A percentile compares a stretch with the other conserved stretches of the same genome.
Conservation (phyloP, 2,329 filamentous ascomycete genomes). For the Aspergillus pseudoterreus region DNA sequence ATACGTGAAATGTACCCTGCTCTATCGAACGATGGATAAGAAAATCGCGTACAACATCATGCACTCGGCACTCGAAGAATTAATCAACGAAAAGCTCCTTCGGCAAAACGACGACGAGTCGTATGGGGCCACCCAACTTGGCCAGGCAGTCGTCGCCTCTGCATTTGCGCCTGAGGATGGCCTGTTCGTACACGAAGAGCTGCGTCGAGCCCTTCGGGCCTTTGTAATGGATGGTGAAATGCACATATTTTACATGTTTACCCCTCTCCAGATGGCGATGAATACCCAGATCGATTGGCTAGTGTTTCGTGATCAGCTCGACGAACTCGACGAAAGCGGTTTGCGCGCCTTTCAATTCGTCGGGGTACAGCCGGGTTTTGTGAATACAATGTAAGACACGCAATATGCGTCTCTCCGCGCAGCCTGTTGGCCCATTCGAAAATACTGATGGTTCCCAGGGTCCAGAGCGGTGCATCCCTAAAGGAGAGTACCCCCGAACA, state of each 20-base stretch:
- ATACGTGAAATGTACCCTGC: conserved; percentile 64
- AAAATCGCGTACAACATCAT: conserved; percentile 53
- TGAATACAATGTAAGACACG: conserved; percentile 60
- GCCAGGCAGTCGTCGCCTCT: conserved; percentile 68
- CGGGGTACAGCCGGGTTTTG: conserved; percentile 62
- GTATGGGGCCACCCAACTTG: conserved; percentile 62
- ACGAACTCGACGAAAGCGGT: conserved; percentile 66
- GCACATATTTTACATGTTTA: conserved; percentile 75
- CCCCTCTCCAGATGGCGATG: conserved; percentile 58
- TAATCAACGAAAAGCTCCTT: conserved; percentile 56
- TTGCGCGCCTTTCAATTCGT: conserved; percentile 65
- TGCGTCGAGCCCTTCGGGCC: conserved; percentile 62
- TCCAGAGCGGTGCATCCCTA: conserved; percentile 59
- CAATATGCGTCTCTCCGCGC: not conserved
- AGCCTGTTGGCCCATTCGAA: not conserved
- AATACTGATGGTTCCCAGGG: conserved; percentile 45
- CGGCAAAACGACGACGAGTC: conserved; percentile 46
- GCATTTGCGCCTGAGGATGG: conserved; percentile 72
- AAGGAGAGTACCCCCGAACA: conserved; percentile 62
- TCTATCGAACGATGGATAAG: conserved; percentile 56
- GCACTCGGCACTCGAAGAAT: conserved; percentile 56
- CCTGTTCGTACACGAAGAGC: conserved; percentile 66
- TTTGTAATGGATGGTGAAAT: conserved; percentile 81
- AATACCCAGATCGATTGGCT: conserved; percentile 63
- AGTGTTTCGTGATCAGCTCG: conserved; percentile 68